phyloP scores from a whole-genome alignment of 2,329 filamentous ascomycete species.

The Fusarium multiceps region DNA sequence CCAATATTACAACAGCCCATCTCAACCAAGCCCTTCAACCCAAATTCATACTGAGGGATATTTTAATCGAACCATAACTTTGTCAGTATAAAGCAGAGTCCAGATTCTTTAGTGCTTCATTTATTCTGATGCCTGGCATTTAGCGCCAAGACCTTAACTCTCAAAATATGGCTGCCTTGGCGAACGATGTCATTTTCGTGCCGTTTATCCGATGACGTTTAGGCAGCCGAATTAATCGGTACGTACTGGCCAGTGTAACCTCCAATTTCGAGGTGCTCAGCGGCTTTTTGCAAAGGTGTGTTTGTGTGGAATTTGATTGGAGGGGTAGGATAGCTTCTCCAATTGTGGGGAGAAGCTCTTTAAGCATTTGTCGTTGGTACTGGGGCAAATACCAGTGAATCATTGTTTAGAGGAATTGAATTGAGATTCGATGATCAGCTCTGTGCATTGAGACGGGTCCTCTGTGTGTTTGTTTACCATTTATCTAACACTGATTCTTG shows the following conservation, averaged over 20 bases:
- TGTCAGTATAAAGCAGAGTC: neutral
- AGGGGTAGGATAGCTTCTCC: slow-evolving; percentile 1
- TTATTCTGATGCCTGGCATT: slow-evolving; percentile 26
- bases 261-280: slow-evolving; percentile 22
- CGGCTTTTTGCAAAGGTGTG: slow-evolving; percentile 11
- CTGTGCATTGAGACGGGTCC: too few species aligned
- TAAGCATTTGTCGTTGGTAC: neutral
- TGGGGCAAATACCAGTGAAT: neutral
- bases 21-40: neutral
- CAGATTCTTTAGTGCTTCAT: neutral
- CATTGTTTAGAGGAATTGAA: neutral
- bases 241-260: neutral
- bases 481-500: neutral
- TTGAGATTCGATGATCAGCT: neutral
- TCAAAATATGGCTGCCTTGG: slow-evolving; percentile 28
- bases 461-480: too few species aligned
- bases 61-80: neutral
- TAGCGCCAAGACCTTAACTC: neutral
- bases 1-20: neutral
- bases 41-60: slow-evolving; percentile 17
- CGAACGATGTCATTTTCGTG: slow-evolving; percentile 25
- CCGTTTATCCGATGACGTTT: slow-evolving; percentile 33
- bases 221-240: slow-evolving; percentile 32
- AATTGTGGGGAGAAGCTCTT: neutral
- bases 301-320: neutral